Conservation (phyloP, 306 rosid species). For the Cyamopsis tetragonoloba region DNA sequence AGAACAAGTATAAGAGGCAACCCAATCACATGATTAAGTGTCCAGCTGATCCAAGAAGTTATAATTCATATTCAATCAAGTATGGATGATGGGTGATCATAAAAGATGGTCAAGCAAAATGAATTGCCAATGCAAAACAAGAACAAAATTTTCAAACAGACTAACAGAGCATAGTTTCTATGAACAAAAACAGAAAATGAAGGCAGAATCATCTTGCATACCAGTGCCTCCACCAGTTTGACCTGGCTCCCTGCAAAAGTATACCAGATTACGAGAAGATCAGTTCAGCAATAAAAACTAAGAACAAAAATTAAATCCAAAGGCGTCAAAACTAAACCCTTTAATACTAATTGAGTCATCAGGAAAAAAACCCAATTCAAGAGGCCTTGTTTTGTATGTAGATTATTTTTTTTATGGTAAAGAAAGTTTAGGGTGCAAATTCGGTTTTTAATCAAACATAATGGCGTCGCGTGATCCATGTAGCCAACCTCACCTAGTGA, state of each 20-base stretch:
- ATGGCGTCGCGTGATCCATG: too few species aligned
- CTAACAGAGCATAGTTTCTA: not conserved
- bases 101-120: not conserved
- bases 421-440: not conserved
- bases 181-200: slow-evolving; percentile 17
- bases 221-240: slow-evolving; percentile 45
- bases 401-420: not conserved
- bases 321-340: slow-evolving; percentile 13
- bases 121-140: slow-evolving; percentile 13
- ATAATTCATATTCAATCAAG: not conserved
- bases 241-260: slow-evolving; percentile 40
- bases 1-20: slow-evolving; percentile 1
- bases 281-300: not conserved
- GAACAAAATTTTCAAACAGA: not conserved
- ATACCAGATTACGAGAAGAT: slow-evolving; percentile 3
- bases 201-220: slow-evolving; percentile 17
- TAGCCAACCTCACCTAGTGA: too few species aligned
- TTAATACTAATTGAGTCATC: not conserved
- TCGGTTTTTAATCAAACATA: too few species aligned
- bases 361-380: not conserved
- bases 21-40: not conserved
- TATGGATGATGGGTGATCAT: not conserved
- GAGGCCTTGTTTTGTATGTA: not conserved
- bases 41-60: slow-evolving; percentile 1
- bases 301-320: slow-evolving; percentile 4